Percentiles rank a stretch among this genome's conserved stretches.
phyloP scores from a whole-genome alignment of 2,329 filamentous ascomycete genomes.

The Elsinoe perseae region DNA sequence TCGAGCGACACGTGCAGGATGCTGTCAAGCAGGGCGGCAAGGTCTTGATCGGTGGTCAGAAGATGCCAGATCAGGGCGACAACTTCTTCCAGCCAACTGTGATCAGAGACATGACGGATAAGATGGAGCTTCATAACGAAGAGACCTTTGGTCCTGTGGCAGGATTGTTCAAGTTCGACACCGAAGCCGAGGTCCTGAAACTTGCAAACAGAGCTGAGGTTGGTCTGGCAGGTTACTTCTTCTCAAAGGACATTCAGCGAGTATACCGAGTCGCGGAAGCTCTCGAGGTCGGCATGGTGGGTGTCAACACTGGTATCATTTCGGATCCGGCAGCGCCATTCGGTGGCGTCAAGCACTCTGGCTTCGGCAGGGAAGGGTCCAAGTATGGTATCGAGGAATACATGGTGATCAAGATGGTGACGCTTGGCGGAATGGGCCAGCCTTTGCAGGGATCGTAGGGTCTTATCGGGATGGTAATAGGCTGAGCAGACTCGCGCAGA shows the following conservation, averaged over 20 bases:
- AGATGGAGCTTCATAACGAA: constrained; percentile 78
- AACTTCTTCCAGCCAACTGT: constrained; percentile 92
- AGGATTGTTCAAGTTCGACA: constrained; percentile 79
- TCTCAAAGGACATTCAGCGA: constrained; percentile 55
- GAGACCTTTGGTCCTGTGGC: constrained; percentile 96
- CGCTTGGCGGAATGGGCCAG: constrained; percentile 54
- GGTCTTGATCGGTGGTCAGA: constrained; percentile 67
- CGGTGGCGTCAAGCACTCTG: constrained; percentile 43
- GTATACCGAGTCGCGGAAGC: constrained; percentile 53
- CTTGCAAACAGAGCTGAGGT: constrained; percentile 77
- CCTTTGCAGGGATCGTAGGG: constrained; percentile 43
- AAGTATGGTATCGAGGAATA: constrained; percentile 45
- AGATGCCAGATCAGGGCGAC: constrained; percentile 62
- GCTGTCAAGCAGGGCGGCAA: constrained; percentile 69
- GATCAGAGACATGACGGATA: constrained; percentile 72
- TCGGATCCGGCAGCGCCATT: constrained; percentile 41
- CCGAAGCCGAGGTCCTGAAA: constrained; percentile 78
- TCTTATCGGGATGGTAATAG: too few species aligned
- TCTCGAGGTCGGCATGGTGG: constrained; percentile 80
- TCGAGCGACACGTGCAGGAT: constrained; percentile 70
- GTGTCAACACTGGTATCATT: constrained; percentile 48
- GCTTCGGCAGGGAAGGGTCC: constrained; percentile 46
- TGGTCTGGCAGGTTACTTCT: constrained; percentile 92
- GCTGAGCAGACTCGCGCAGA: too few species aligned
- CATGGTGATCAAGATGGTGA: constrained; percentile 40